Conservation (phyloP, 768 basidiomycete species). For the Naganishia vaughanmartiniae region DNA sequence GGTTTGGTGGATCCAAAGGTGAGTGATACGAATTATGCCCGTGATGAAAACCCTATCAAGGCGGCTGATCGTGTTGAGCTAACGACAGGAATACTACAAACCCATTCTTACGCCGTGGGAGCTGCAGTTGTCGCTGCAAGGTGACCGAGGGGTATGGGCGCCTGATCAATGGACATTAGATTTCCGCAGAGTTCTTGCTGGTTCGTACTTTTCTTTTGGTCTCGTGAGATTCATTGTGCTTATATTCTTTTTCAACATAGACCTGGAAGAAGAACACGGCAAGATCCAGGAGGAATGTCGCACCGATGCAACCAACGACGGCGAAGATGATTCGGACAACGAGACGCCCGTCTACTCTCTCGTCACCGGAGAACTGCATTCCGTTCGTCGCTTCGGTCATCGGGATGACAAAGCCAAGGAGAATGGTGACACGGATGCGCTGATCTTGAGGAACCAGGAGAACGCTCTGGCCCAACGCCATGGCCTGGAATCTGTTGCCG, state of each 20-base stretch:
- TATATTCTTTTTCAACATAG: background rate
- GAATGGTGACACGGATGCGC: slow-evolving; percentile 25
- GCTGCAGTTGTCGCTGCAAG: slow-evolving; percentile 72
- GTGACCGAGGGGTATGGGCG: slow-evolving; percentile 63
- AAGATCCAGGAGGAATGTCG: slow-evolving; percentile 12
- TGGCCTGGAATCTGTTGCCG: slow-evolving; percentile 69
- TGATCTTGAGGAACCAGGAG: slow-evolving; percentile 3
- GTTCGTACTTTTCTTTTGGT: slow-evolving; percentile 33
- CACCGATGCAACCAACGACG: slow-evolving; percentile 21
- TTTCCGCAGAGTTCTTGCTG: slow-evolving; percentile 57
- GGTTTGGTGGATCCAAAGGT: slow-evolving; percentile 58
- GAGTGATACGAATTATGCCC: slow-evolving; percentile 45
- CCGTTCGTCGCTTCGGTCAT: slow-evolving; percentile 46
- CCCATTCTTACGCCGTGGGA: slow-evolving; percentile 96
- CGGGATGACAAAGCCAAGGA: slow-evolving; percentile 1
- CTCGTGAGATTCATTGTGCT: background rate
- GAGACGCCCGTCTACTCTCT: slow-evolving; percentile 82
- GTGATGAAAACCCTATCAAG: slow-evolving; percentile 63
- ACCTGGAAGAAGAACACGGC: slow-evolving; percentile 25
- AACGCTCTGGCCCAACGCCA: slow-evolving; percentile 1
- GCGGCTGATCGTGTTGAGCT: slow-evolving; percentile 21
- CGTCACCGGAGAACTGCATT: slow-evolving; percentile 78
- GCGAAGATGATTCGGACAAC: slow-evolving; percentile 58
- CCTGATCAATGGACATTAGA: slow-evolving; percentile 67
- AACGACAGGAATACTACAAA: slow-evolving; percentile 71